These are phyloP conservation scores for Corylus americana DNA, from an alignment of 306 rosid genomes.

Conservation along the genomic window DNA sequence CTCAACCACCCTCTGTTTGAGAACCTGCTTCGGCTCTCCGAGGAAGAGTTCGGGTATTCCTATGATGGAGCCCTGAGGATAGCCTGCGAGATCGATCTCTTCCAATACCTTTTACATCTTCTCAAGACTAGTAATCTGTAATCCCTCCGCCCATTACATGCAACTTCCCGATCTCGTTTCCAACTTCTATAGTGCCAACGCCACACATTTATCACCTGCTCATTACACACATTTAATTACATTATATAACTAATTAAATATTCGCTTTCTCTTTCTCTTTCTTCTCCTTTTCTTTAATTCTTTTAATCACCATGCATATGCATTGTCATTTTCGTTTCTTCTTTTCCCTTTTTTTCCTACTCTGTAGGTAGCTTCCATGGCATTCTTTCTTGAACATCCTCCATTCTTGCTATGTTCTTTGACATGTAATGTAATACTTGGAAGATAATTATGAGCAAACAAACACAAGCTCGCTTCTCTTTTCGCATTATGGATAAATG, in stretches of 20 bases:
- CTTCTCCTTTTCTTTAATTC: neutral
- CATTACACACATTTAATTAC: neutral
- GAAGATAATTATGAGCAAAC: neutral
- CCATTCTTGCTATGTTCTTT: neutral
- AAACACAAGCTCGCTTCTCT: neutral
- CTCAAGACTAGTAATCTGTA: constrained; percentile 7
- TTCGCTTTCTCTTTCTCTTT: neutral
- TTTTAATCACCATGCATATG: neutral
- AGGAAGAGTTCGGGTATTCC: constrained; percentile 17
- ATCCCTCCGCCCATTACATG: constrained; percentile 12
- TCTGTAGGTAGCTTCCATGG: neutral
- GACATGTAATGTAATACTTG: neutral
- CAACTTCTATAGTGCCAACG: constrained; percentile 8
- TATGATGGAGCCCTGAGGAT: constrained; percentile 12
- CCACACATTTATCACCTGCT: neutral
- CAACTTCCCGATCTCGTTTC: constrained; percentile 8
- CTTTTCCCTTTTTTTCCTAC: neutral
- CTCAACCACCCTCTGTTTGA: constrained; percentile 6
- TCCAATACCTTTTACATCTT: constrained; percentile 10
- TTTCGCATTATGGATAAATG: neutral
- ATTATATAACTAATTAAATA: neutral
- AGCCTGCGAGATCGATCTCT: constrained; percentile 3
- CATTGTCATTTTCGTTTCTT: neutral
- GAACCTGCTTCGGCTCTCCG: constrained; percentile 8
- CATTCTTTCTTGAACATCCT: neutral